Conservation (phyloP, 2,329 filamentous ascomycete genomes). For the Colletotrichum eremochloae region DNA sequence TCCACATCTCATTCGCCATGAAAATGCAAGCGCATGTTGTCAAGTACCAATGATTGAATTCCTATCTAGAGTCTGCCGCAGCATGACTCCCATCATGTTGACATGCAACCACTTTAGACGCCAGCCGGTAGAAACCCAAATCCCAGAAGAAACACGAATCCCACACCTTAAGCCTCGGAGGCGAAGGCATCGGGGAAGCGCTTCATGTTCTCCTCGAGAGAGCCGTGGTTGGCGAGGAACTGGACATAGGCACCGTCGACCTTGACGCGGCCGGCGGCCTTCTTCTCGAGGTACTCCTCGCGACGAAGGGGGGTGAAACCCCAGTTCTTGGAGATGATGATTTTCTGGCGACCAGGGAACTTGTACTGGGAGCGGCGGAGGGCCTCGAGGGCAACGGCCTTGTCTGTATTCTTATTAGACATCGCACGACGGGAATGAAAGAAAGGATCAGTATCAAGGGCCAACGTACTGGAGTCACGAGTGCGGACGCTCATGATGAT, state of each 20-base stretch:
- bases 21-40: slow-evolving; percentile 20
- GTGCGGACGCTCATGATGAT: slow-evolving; percentile 98
- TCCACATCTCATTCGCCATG: slow-evolving; percentile 18
- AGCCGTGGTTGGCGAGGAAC: slow-evolving; percentile 96
- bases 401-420: slow-evolving; percentile 69
- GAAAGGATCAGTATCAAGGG: not conserved
- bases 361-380: slow-evolving; percentile 99
- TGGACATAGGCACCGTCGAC: slow-evolving; percentile 99
- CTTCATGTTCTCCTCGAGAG: slow-evolving; percentile 87
- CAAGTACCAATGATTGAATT: slow-evolving; percentile 44
- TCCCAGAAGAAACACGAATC: slow-evolving; percentile 47
- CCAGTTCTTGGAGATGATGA: slow-evolving; percentile 99
- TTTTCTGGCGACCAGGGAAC: slow-evolving; percentile 99
- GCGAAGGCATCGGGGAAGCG: slow-evolving; percentile 95
- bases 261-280: slow-evolving; percentile 92
- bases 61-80: slow-evolving; percentile 43
- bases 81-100: slow-evolving; percentile 47
- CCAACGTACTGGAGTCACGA: slow-evolving; percentile 85
- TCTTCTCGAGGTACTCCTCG: slow-evolving; percentile 97
- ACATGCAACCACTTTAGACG: slow-evolving; percentile 60
- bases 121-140: slow-evolving; percentile 57
- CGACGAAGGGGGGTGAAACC: slow-evolving; percentile 98
- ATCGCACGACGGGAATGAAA: not conserved
- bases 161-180: slow-evolving; percentile 62
- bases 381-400: slow-evolving; percentile 94